Evolutionary conservation across 768 basidiomycete genomes (phyloP).

Genomic region (Lactarius vividus): DNA sequence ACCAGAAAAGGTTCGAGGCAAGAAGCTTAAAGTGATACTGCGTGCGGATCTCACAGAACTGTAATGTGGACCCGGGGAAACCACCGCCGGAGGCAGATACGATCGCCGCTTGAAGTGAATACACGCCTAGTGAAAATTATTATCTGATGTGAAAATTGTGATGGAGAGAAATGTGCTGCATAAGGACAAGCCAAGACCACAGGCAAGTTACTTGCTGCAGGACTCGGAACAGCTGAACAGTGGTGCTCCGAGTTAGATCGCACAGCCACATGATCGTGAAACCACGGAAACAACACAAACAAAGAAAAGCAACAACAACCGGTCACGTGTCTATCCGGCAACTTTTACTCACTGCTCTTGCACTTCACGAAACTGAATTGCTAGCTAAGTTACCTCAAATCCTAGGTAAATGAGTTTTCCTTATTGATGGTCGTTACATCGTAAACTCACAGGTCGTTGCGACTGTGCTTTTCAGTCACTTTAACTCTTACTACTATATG

Average conservation of each 20-base stretch:
- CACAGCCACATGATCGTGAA: neutral
- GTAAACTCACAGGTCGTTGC: neutral
- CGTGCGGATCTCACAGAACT: neutral
- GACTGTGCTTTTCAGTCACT: neutral
- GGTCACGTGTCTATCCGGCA: neutral
- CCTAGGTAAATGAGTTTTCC: neutral
- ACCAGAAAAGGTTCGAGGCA: neutral
- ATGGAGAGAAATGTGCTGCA: neutral
- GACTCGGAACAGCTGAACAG: neutral
- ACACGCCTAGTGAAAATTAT: neutral
- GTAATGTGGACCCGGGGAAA: neutral
- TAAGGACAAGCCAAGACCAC: neutral
- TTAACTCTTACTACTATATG: neutral
- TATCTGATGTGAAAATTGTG: neutral
- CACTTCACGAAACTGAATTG: neutral
- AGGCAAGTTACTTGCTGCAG: neutral
- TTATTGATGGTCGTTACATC: neutral
- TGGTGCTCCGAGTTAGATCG: neutral
- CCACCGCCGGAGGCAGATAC: neutral
- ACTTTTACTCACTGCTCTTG: neutral
- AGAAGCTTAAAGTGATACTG: neutral
- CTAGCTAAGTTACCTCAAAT: neutral
- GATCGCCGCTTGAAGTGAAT: neutral
- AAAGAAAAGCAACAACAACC: neutral
- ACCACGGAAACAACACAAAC: neutral